Evolutionary conservation across 805 yeast genomes (phyloP), one percentile per base, ranked within the genome.

Genomic region (Hanseniaspora guilliermondii): DNA sequence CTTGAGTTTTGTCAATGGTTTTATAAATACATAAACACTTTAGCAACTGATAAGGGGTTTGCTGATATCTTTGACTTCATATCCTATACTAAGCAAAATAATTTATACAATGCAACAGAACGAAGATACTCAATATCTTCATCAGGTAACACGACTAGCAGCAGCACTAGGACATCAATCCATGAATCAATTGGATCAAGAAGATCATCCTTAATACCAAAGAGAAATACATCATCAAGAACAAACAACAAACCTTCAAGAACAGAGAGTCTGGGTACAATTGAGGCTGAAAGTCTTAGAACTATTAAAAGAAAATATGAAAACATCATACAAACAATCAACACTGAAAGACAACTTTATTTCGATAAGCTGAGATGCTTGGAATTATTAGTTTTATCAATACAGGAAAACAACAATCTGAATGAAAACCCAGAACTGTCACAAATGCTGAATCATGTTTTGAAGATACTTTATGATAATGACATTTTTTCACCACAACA

Each of bases 1-100:
- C 75, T 93, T 62, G 97, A 89, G 70, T 85, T 93, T 62, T 71
- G 89, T 59, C 99, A 93, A 70, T 93, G 96, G 96, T 74, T 87
- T 63, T 82, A 85, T 64, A 77, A 76, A 62, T 82, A 73, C 62
- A 91, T 52, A 2, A 17, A n/a, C 12, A 17, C 16, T 4, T 8
- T 36, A 7, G 40, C 32, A 3, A 36, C 25, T 2, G 30, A 25
- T 16, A 42, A 47, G 24, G 55, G 55, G 19, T 52, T 44, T 44
- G 33, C 21, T 6, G 44, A 42, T 44, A 27, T 36, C 17, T 39
- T 36, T 27, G 40, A 22, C 19, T 52, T 52, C 24, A 14, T 42
- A 11, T 5, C 12, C 4, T 25, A 33, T 22, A 38, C 32, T 3
- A 82, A 77, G 64, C 83, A 82, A 55, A 82, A 82, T 54, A 74